Percentiles rank a stretch among this genome's conserved stretches.
phyloP scores from a whole-genome alignment of 164 flowering plant genomes.

The Kingdonia uniflora region DNA sequence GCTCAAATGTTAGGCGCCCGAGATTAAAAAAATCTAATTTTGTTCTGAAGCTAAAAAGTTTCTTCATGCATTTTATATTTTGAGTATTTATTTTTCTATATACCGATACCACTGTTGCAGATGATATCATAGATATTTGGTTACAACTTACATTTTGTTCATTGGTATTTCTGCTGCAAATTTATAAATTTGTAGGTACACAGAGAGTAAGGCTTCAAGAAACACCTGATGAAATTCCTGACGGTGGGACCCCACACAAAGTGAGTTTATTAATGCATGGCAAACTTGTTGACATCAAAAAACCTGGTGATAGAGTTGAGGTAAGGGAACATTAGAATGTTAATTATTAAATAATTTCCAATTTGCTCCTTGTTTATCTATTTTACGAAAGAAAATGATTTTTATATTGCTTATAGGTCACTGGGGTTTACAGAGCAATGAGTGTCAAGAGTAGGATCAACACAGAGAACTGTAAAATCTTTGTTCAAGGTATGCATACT shows the following conservation, averaged over 20 bases:
- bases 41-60: no score
- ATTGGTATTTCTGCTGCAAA: background rate
- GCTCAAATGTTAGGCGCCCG: no score
- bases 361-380: background rate
- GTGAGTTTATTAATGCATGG: conserved; percentile 97
- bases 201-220: conserved; percentile 96
- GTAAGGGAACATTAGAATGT: conserved; percentile 21
- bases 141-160: no score
- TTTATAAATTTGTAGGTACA: conserved; percentile 84
- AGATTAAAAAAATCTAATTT: no score
- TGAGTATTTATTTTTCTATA: no score
- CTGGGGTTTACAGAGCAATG: conserved; percentile 99
- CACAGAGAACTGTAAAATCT: conserved; percentile 93
- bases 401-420: conserved; percentile 47
- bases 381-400: background rate
- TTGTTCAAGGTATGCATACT: conserved; percentile 86
- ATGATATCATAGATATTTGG: no score
- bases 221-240: conserved; percentile 98
- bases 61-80: no score
- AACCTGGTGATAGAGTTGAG: conserved; percentile 98
- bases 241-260: conserved; percentile 97
- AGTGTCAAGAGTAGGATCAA: conserved; percentile 82
- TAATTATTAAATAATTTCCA: background rate
- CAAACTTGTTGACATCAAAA: conserved; percentile 85
- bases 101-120: no score